Evolutionary conservation across 2,329 filamentous ascomycete species (phyloP), one percentile per base, ranked within the genome.

Genomic region (Xylariaceae sp.): DNA sequence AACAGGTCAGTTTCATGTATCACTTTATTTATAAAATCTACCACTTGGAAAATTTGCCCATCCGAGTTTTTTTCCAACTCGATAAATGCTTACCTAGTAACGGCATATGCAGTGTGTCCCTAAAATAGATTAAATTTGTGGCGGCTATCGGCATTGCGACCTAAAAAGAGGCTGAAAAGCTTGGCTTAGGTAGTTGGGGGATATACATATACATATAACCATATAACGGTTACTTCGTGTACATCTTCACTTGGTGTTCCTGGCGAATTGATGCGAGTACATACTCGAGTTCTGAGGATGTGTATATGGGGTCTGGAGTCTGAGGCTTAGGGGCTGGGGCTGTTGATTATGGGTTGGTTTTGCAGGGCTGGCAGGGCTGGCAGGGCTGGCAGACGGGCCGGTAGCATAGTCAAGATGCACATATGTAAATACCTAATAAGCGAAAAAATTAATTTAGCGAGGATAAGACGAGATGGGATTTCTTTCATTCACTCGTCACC

Each of bases 401-500:
- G 37, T 48, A 40, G 16, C 46, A 48, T 26, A 37, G 40, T 20
- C 21, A 29, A 26, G 21, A n/a, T n/a, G n/a, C n/a, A n/a, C n/a
- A n/a, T n/a, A n/a, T n/a, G n/a, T n/a, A n/a, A n/a, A n/a, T n/a
- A n/a, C n/a, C n/a, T n/a, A 44, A 21, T 16, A 16, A 43, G 7
- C 9, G 6, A 10, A 21, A 44, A 44, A 16, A 26, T 20, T 20
- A 26, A 26, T 4, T 6, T 9, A 44, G 21, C 5, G 21, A 44
- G 23, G 21, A 44, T 7, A 21, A 23, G 21, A 44, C 53, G 50
- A 46, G 51, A 54, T 47, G 44, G 49, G 5, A 26, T 54, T 49
- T 57, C 53, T 49, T 51, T 49, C 49, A 46, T 20, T 44, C 50
- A 26, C 23, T 26, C n/a, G n/a, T n/a, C 23, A 55, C 52, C 58